Evolutionary conservation across 176 grass and related monocot species (phyloP), one percentile per base, ranked within the genome.

Genomic region (Aegilops longissima): DNA sequence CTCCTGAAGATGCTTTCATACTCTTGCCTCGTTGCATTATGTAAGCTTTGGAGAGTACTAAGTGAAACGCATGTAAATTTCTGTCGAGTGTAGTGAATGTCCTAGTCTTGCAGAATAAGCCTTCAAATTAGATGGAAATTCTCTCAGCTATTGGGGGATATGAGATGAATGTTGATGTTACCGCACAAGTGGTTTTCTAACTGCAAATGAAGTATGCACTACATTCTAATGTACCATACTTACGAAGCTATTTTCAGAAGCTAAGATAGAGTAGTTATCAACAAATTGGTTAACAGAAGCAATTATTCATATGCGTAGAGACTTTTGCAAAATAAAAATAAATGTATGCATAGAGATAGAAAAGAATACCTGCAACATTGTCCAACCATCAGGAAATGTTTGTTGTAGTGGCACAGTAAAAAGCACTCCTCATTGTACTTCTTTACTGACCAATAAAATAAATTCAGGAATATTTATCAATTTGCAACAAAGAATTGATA

Each of bases 1-100:
- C 85, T 59, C 75, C 47, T 81, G 20, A 81, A 82, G 83, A 82
- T 86, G 62, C 83, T 81, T 61, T 86, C 70, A 25, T 82, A 83
- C 80, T 78, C 78, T 81, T 52, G 20, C 20, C 51, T 45, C 29
- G 25, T 81, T 88, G 51, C 36, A 88, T 62, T 70, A 88, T 71
- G 65, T 0, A 70, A 51, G 52, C 73, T 77, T 61, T 78, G 33
- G 45, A 87, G 13, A 61, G 9, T 74, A 23, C 47, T 73, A 27
- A 56, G 40, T 72, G 61, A 31, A 84, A 84, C 38, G 62, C 51
- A 54, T 83, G 54, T 9, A 14, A 79, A 38, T 24, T 71, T 83
- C 16, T 88, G 39, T 62, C 49, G 29, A 63, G 36, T 16, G 31
- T 79, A 79, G 40, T 79, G 54, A 63, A 80, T 73, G 42, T 23